These are phyloP conservation scores for Centaurea solstitialis DNA, from an alignment of 129 eudicot species.

Conservation along the genomic window DNA sequence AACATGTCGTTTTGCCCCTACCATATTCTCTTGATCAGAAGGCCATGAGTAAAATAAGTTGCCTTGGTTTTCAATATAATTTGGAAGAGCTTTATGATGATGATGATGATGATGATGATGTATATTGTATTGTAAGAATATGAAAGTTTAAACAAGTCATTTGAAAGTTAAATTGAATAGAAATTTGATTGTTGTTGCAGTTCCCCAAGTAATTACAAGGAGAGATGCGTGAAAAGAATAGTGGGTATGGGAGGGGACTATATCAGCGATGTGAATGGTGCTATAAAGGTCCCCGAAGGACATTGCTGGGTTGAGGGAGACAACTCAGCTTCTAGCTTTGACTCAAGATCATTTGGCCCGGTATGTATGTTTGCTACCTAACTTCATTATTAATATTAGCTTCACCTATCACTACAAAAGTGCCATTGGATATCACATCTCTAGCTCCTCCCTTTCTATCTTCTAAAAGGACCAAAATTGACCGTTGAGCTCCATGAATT, in stretches of 20 bases:
- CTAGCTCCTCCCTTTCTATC: background rate
- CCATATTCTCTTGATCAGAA: no score
- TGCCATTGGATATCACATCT: no score
- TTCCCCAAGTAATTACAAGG: conserved; percentile 70
- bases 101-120: no score
- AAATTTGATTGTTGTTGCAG: conserved; percentile 36
- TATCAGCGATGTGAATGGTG: conserved; percentile 47
- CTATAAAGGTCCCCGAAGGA: conserved; percentile 72
- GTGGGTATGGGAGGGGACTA: conserved; percentile 87
- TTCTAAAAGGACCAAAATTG: background rate
- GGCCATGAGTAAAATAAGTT: no score
- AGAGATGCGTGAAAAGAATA: conserved; percentile 77
- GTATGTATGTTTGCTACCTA: conserved; percentile 36
- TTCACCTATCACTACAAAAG: background rate
- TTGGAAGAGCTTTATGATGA: no score
- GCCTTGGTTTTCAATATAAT: no score
- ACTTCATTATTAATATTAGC: background rate
- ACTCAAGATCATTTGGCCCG: conserved; percentile 83
- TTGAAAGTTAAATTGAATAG: no score
- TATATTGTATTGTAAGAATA: no score
- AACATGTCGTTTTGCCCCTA: no score
- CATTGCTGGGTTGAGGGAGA: conserved; percentile 99
- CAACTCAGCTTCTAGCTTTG: conserved; percentile 67
- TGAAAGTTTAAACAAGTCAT: no score
- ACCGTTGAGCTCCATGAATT: background rate